Conservation (phyloP, 1,284 basidiomycete species). For the Lentinula novae-zelandiae region DNA sequence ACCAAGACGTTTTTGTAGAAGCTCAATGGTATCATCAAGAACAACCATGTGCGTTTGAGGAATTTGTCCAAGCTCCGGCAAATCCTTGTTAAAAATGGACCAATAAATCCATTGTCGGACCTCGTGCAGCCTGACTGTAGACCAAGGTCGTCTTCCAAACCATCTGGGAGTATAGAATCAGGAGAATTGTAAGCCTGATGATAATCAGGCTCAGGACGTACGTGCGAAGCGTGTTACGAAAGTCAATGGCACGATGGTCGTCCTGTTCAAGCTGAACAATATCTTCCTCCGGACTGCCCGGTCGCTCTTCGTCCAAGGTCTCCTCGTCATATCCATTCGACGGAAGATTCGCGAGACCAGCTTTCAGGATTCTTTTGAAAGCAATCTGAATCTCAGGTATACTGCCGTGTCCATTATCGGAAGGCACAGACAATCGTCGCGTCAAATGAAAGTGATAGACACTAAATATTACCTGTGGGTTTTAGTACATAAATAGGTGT, state of each 20-base stretch:
- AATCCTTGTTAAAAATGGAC: conserved; percentile 70
- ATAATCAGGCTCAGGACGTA: conserved; percentile 19
- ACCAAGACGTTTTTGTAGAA: conserved; percentile 76
- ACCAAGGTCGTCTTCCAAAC: conserved; percentile 78
- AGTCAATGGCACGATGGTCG: conserved; percentile 76
- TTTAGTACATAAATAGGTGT: background rate
- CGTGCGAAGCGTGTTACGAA: conserved; percentile 66
- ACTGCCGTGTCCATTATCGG: conserved; percentile 44
- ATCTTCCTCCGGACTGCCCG: conserved; percentile 58
- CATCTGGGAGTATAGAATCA: conserved; percentile 27
- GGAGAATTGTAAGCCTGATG: background rate
- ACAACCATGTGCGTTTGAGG: conserved; percentile 42
- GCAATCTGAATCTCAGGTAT: conserved; percentile 55
- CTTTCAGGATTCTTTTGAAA: conserved; percentile 47
- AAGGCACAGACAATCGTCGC: conserved; percentile 46
- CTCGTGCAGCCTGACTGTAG: conserved; percentile 61
- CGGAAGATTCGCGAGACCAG: conserved; percentile 55
- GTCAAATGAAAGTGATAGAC: conserved; percentile 64
- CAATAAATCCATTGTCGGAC: conserved; percentile 81
- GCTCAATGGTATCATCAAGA: conserved; percentile 55
- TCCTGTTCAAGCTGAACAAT: conserved; percentile 52
- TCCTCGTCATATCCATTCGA: conserved; percentile 55
- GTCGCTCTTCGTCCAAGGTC: conserved; percentile 44
- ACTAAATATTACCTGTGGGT: conserved; percentile 68
- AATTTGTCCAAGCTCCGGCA: conserved; percentile 48